These are phyloP conservation scores for Trametes maxima DNA, from an alignment of 768 basidiomycete genomes.

Conservation along the genomic window DNA sequence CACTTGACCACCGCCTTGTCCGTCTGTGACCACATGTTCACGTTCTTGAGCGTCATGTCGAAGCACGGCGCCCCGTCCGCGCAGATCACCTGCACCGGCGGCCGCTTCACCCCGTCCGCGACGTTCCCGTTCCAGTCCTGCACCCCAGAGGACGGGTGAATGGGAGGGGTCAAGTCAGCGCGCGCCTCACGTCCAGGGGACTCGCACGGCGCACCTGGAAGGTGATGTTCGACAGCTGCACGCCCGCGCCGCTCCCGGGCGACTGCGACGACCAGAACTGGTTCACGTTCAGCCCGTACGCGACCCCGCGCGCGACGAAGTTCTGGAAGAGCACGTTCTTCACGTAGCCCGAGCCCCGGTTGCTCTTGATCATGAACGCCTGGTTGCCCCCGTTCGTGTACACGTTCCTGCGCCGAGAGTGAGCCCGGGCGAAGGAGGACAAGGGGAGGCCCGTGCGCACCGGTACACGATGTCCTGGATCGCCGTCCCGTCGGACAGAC, in stretches of 20 bases:
- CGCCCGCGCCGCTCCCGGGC: constrained; percentile 29
- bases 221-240: constrained; percentile 32
- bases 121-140: constrained; percentile 36
- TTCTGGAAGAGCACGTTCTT: constrained; percentile 33
- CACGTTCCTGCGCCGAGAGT: constrained; percentile 19
- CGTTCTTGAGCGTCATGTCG: constrained; percentile 31
- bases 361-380: constrained; percentile 36
- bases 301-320: constrained; percentile 32
- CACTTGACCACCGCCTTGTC: constrained; percentile 32
- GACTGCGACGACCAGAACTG: constrained; percentile 32
- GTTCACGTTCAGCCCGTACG: constrained; percentile 34
- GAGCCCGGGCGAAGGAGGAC: not conserved
- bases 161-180: too few relatives aligned
- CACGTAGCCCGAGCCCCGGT: constrained; percentile 30
- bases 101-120: constrained; percentile 29
- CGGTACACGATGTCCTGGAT: constrained; percentile 32
- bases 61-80: constrained; percentile 32
- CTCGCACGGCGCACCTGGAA: constrained; percentile 25
- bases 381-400: constrained; percentile 36
- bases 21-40: constrained; percentile 34
- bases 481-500: constrained; percentile 30
- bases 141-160: too few relatives aligned
- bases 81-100: constrained; percentile 32
- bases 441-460: not conserved
- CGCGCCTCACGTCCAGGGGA: too few relatives aligned